Percentiles rank a stretch among this genome's conserved stretches.
These are phyloP conservation scores for Voacanga thouarsii DNA, from an alignment of 257 asterid genomes.

Conservation along the genomic window DNA sequence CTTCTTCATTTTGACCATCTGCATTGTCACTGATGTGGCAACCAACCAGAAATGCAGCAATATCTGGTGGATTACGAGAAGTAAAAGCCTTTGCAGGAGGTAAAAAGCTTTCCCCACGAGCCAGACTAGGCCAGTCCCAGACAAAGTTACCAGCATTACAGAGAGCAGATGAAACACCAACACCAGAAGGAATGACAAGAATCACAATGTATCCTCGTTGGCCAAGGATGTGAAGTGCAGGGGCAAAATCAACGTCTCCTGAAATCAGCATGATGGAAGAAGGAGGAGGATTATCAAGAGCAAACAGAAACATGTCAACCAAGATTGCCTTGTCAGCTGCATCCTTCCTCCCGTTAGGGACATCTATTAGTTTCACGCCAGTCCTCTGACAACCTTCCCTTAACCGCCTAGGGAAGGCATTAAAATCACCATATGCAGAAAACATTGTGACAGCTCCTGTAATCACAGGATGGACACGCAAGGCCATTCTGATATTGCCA, in stretches of 20 bases:
- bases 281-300: conserved; percentile 91
- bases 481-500: conserved; percentile 76
- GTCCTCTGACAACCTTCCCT: conserved; percentile 97
- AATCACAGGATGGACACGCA: conserved; percentile 70
- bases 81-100: conserved; percentile 48
- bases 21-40: conserved; percentile 36
- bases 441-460: conserved; percentile 73
- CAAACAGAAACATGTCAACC: conserved; percentile 94
- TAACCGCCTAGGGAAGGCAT: conserved; percentile 72
- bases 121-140: conserved; percentile 91
- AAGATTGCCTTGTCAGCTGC: conserved; percentile 96
- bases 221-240: conserved; percentile 90
- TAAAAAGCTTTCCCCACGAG: conserved; percentile 82
- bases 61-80: conserved; percentile 38
- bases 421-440: conserved; percentile 87
- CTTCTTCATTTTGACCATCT: conserved; percentile 65
- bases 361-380: conserved; percentile 84
- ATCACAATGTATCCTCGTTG: conserved; percentile 91
- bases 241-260: conserved; percentile 96
- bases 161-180: conserved; percentile 76
- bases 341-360: conserved; percentile 89
- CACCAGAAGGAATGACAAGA: conserved; percentile 70
- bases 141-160: conserved; percentile 81
- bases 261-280: conserved; percentile 87
- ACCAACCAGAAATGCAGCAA: conserved; percentile 35